Evolutionary conservation across 257 asterid species (phyloP).

Genomic region (Vinca minor): DNA sequence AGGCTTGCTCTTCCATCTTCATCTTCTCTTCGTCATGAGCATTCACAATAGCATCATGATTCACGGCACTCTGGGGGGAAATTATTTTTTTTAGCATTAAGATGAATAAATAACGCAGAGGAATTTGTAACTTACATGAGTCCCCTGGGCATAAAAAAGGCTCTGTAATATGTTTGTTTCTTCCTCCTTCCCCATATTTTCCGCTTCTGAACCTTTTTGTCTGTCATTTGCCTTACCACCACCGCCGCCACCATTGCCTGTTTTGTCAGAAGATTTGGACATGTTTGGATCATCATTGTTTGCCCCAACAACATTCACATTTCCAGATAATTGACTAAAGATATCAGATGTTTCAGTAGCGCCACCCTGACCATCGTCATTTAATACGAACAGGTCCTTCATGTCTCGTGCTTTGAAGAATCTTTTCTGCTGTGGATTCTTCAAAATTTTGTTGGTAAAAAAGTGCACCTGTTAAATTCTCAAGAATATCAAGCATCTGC

Average conservation of each 20-base stretch:
- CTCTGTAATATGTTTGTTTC: constrained; percentile 61
- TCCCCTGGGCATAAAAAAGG: constrained; percentile 83
- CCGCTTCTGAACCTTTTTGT: constrained; percentile 25
- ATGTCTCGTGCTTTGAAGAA: constrained; percentile 92
- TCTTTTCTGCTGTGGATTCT: constrained; percentile 95
- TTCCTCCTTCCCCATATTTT: constrained; percentile 33
- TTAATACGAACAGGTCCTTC: constrained; percentile 89
- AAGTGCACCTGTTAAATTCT: constrained; percentile 84
- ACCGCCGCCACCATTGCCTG: constrained; percentile 17
- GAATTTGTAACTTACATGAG: constrained; percentile 57
- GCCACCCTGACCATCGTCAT: constrained; percentile 62
- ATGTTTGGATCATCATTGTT: constrained; percentile 30
- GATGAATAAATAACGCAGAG: constrained; percentile 4
- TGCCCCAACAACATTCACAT: constrained; percentile 58
- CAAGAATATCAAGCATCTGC: constrained; percentile 98
- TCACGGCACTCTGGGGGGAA: constrained; percentile 72
- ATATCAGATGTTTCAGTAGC: constrained; percentile 85
- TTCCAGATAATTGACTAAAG: constrained; percentile 66
- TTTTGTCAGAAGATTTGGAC: constrained; percentile 16
- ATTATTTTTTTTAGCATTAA: too few relatives aligned
- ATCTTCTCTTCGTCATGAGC: constrained; percentile 78
- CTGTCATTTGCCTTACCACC: constrained; percentile 26
- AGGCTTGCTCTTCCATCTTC: constrained; percentile 75
- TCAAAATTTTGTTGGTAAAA: constrained; percentile 85
- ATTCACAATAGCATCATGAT: constrained; percentile 87